These are phyloP conservation scores for Salvia sclarea DNA, from an alignment of 305 asterid genomes.

Conservation along the genomic window DNA sequence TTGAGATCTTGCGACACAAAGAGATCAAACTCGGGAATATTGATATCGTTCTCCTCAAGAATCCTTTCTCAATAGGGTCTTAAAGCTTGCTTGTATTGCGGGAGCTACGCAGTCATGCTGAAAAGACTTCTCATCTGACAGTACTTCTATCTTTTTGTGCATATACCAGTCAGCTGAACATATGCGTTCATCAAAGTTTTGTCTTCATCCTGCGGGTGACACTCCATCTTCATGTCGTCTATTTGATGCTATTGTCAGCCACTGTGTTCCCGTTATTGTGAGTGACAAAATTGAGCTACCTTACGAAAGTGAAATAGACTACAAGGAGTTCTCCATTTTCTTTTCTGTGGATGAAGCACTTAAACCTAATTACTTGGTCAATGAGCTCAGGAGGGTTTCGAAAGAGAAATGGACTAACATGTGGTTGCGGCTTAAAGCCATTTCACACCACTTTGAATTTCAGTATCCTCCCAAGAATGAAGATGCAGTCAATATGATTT, in stretches of 20 bases:
- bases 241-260: slow-evolving; percentile 85
- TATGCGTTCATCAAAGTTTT: slow-evolving; percentile 87
- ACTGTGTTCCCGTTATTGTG: slow-evolving; percentile 83
- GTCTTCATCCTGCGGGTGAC: slow-evolving; percentile 90
- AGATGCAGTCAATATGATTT: slow-evolving; percentile 90
- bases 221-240: slow-evolving; percentile 95
- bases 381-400: slow-evolving; percentile 54
- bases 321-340: slow-evolving; percentile 77
- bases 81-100: not conserved
- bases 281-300: slow-evolving; percentile 89
- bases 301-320: slow-evolving; percentile 76
- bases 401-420: slow-evolving; percentile 68
- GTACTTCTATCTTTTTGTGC: slow-evolving; percentile 19
- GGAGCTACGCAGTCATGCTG: not conserved
- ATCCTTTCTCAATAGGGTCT: not conserved
- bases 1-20: not conserved
- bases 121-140: slow-evolving; percentile 28
- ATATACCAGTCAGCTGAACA: slow-evolving; percentile 65
- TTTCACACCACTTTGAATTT: slow-evolving; percentile 85
- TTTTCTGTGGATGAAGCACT: slow-evolving; percentile 65
- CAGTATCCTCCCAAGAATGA: slow-evolving; percentile 78
- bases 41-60: not conserved
- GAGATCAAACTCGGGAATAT: not conserved
- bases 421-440: slow-evolving; percentile 63
- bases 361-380: slow-evolving; percentile 56